Conservation (phyloP, 2,329 filamentous ascomycete species). For the Alternaria rosae region DNA sequence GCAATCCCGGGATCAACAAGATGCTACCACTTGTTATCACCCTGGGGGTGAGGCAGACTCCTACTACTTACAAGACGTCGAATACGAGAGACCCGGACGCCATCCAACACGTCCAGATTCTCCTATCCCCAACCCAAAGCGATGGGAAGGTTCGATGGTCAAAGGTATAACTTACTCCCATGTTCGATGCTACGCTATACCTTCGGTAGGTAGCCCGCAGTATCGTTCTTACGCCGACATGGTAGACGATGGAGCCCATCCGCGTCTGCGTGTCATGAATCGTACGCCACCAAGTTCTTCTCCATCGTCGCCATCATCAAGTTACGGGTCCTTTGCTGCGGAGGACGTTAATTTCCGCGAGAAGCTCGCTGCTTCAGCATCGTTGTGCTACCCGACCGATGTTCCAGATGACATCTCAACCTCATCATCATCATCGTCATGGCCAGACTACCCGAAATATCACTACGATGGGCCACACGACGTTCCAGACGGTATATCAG, state of each 20-base stretch:
- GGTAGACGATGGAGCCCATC: background rate
- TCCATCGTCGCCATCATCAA: background rate
- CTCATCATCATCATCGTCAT: background rate
- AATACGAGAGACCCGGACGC: no score
- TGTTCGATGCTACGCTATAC: background rate
- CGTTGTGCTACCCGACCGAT: background rate
- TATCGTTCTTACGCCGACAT: background rate
- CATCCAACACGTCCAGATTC: background rate
- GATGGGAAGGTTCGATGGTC: background rate
- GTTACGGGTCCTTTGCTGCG: accelerated
- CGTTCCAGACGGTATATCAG: background rate
- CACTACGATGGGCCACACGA: background rate
- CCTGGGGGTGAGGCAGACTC: slow-evolving; percentile 2
- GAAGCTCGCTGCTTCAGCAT: background rate
- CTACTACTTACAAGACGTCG: background rate
- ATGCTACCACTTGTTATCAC: background rate
- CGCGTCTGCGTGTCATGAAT: background rate
- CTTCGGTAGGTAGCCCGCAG: background rate
- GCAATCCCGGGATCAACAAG: background rate
- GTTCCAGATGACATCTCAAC: background rate
- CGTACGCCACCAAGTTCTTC: background rate
- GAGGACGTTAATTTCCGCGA: background rate
- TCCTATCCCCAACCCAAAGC: background rate
- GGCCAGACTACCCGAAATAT: background rate
- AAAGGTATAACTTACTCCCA: background rate